Base-by-base conservation (phyloP, 2,329 filamentous ascomycete genomes). In the Raffaelea deltoideospora region DNA sequence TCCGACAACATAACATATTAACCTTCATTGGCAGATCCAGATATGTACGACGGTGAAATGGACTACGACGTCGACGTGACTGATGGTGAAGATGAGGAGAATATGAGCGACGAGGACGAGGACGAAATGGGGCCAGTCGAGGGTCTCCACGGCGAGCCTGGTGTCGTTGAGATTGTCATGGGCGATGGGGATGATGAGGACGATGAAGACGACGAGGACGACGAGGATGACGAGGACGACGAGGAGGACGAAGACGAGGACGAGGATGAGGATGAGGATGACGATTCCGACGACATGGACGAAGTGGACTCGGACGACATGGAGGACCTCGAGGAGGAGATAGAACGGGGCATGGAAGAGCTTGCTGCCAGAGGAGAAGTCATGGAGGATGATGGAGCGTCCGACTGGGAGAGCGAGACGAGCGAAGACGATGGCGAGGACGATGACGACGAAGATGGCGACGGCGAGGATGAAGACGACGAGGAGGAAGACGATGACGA, bases 31-130 rank as follows among this genome's bases (percentile, higher is more conserved):
- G n/a, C n/a, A n/a, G 81, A 87, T 38, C 83, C 88, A 47, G 85
- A 90, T 48, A 90, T 94, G 82, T 93, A 94, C 47, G 82, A 86
- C 35, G 85, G 93, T 24, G 88, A 93, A 46, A 90, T 95, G 76
- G 28, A 87, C 37, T 83, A 84, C 41, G 88, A 85, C 47, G 85
- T 94, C 27, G 88, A 33, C 9, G 21, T 37, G 11, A 69, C 82
- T 50, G 76, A 76, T 0, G 72, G 69, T 44, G 82, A 88, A 50
- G 83, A 83, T 40, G 82, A 86, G 49, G 83, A 90, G 46, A 80
- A 88, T 39, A 76, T 94, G 40, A 94, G 87, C 49, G 88, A 92
- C 50, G 83, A 90, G 40, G 84, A 92, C 42, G 84, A 92, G 39
- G 82, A 82, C 42, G 82, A 37, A 5, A 87, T 92, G 67, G 88